Conservation (phyloP, 306 rosid species). For the Trifolium fragiferum region DNA sequence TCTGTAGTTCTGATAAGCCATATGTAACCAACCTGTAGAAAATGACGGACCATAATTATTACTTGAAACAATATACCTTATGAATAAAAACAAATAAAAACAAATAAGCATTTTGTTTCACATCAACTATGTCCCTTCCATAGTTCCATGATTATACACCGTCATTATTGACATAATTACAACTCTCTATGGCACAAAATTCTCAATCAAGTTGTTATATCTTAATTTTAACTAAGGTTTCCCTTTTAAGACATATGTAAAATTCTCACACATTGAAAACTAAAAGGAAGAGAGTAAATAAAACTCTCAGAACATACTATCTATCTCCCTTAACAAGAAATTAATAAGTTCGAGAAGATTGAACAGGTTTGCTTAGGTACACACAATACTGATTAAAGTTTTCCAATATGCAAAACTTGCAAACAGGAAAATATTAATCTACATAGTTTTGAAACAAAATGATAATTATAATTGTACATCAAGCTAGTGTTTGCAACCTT, state of each 20-base stretch:
- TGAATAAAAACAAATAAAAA: neutral
- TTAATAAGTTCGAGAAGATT: neutral
- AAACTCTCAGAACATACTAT: constrained; percentile 4
- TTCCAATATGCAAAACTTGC: constrained; percentile 22
- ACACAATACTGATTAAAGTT: neutral
- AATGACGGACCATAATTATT: constrained; percentile 32
- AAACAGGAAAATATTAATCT: neutral
- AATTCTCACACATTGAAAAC: neutral
- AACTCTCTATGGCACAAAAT: constrained; percentile 6
- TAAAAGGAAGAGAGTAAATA: constrained; percentile 7
- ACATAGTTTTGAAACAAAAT: constrained; percentile 24
- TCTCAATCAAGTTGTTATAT: constrained; percentile 15
- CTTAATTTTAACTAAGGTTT: neutral
- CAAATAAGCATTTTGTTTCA: constrained; percentile 9
- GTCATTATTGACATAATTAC: constrained; percentile 3
- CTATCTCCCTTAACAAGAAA: constrained; percentile 6
- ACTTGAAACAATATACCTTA: constrained; percentile 32
- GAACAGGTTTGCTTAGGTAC: constrained; percentile 35
- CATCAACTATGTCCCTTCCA: constrained; percentile 3
- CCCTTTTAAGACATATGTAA: constrained; percentile 12
- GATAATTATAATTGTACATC: neutral
- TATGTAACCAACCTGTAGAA: constrained; percentile 76
- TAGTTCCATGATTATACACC: constrained; percentile 2
- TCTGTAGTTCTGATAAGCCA: constrained; percentile 85
- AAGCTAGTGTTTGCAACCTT: constrained; percentile 60